These are phyloP conservation scores for Nicotiana noctiflora DNA, from an alignment of 257 asterid genomes.

Conservation along the genomic window DNA sequence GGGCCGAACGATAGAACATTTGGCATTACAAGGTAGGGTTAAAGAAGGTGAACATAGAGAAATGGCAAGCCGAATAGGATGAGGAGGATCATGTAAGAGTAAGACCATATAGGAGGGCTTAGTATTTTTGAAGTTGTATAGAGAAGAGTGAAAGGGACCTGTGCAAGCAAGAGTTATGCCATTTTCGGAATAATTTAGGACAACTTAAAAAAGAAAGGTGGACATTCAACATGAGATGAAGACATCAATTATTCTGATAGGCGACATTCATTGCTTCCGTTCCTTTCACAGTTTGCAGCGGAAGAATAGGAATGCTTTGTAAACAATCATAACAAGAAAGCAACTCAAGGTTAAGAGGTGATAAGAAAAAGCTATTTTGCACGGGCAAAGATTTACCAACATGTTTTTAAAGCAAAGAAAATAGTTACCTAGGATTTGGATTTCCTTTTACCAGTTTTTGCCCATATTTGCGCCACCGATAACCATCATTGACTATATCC, in stretches of 20 bases:
- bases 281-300: background rate
- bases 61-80: background rate
- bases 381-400: background rate
- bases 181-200: background rate
- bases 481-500: conserved; percentile 78
- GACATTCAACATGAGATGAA: background rate
- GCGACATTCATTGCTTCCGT: background rate
- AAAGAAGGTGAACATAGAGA: too few relatives aligned
- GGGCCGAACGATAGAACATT: background rate
- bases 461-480: conserved; percentile 97
- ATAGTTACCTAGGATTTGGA: conserved; percentile 81
- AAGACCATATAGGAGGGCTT: background rate
- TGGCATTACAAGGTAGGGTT: too few relatives aligned
- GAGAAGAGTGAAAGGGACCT: background rate
- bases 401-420: background rate
- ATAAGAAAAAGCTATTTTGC: background rate
- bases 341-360: background rate
- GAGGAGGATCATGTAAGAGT: background rate
- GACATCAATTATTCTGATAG: background rate
- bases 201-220: background rate
- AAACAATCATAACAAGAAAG: background rate
- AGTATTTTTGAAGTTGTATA: background rate
- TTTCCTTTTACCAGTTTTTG: conserved; percentile 94
- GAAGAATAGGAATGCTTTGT: background rate
- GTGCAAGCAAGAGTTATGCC: background rate